Evolutionary conservation across 2,329 filamentous ascomycete genomes (phyloP).

Genomic region (Fusarium cyanostomum): DNA sequence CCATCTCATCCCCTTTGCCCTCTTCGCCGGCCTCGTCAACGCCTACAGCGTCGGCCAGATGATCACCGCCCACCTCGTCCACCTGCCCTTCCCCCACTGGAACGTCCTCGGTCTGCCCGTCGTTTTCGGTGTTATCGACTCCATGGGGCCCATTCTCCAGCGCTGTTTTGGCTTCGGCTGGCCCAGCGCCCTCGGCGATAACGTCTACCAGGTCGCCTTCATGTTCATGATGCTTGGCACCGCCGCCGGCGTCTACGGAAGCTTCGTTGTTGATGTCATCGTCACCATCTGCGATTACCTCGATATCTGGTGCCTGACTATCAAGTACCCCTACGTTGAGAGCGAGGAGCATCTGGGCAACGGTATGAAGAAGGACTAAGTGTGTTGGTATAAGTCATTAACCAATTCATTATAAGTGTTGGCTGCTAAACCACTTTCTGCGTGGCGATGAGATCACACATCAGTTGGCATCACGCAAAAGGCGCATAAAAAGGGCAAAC

Average conservation of each 20-base stretch:
- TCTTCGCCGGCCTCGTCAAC: constrained; percentile 91
- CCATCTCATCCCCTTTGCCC: constrained; percentile 87
- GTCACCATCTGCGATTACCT: constrained; percentile 97
- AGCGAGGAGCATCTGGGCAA: constrained; percentile 43
- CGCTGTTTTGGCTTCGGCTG: constrained; percentile 71
- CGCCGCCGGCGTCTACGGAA: constrained; percentile 91
- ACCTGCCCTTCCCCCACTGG: constrained; percentile 87
- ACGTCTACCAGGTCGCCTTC: constrained; percentile 89
- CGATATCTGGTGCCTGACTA: constrained; percentile 98
- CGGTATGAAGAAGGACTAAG: constrained; percentile 53
- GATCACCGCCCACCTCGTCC: constrained; percentile 92
- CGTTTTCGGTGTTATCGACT: constrained; percentile 80
- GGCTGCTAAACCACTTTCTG: background rate
- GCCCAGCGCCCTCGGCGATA: constrained; percentile 78
- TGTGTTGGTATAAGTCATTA: background rate
- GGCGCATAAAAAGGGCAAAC: too few species aligned
- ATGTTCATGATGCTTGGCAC: constrained; percentile 88
- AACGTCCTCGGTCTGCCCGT: constrained; percentile 87
- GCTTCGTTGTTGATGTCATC: constrained; percentile 97
- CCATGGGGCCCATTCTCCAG: constrained; percentile 75
- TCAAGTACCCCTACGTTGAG: constrained; percentile 80
- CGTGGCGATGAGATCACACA: background rate
- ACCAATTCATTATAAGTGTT: background rate
- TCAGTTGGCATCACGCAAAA: background rate
- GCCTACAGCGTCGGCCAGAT: constrained; percentile 96